Evolutionary conservation across 495 filamentous ascomycete genomes (phyloP).

Genomic region (Tuber brumale): DNA sequence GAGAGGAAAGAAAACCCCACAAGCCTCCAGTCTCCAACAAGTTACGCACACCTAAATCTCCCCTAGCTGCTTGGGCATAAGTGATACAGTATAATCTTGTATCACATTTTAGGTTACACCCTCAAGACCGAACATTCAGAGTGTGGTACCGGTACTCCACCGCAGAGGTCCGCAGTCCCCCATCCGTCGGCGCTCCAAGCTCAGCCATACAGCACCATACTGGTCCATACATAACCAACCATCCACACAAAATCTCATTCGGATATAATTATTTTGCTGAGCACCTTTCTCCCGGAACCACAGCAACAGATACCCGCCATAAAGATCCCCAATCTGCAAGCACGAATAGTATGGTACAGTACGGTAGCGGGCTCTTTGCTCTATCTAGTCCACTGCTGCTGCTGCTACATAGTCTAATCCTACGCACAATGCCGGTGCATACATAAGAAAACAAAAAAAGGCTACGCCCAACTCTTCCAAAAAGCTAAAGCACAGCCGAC

Average conservation of each 20-base stretch:
- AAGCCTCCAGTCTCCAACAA: neutral
- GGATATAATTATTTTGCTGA: neutral
- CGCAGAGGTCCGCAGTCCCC: too few species aligned
- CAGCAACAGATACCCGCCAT: neutral
- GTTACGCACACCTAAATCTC: neutral
- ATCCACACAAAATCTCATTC: neutral
- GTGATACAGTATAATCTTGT: neutral
- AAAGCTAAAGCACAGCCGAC: neutral
- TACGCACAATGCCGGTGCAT: conserved; percentile 9
- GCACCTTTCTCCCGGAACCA: neutral
- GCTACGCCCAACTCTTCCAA: conserved; percentile 9
- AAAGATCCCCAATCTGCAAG: conserved; percentile 4
- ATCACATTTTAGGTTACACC: neutral
- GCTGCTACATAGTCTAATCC: neutral
- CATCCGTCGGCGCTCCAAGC: neutral
- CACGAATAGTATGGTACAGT: neutral
- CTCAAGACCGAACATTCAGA: neutral
- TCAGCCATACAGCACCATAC: neutral
- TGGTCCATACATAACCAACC: too few species aligned
- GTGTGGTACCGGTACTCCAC: too few species aligned
- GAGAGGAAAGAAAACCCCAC: neutral
- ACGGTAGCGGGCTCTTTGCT: neutral
- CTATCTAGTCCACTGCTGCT: neutral
- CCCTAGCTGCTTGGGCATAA: neutral
- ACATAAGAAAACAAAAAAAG: conserved; percentile 11